Percentiles rank a stretch among this genome's conserved stretches.
These are phyloP conservation scores for Pterula multifida DNA, from an alignment of 1,284 basidiomycete species.

Conservation along the genomic window DNA sequence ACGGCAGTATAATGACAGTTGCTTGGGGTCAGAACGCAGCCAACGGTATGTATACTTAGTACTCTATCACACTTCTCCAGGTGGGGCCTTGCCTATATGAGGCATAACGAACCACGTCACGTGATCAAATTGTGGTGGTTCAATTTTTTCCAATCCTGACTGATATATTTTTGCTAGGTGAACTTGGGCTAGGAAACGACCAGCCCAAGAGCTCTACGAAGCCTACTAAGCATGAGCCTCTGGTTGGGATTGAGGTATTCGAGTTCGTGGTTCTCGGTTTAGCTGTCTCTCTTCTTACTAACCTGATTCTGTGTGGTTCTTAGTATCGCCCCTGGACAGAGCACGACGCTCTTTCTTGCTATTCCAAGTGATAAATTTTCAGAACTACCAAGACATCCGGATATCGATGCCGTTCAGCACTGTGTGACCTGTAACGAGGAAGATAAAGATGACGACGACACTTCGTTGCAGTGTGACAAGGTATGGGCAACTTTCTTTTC, in stretches of 20 bases:
- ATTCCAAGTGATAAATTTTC: slow-evolving; percentile 56
- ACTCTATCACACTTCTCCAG: neutral
- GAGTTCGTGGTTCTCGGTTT: slow-evolving; percentile 58
- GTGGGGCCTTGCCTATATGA: too few relatives aligned
- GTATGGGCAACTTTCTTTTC: slow-evolving; percentile 33
- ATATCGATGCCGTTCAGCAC: slow-evolving; percentile 53
- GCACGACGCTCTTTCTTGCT: slow-evolving; percentile 75
- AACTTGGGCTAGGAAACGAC: slow-evolving; percentile 73
- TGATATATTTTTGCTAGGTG: slow-evolving; percentile 29
- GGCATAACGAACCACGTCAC: too few relatives aligned
- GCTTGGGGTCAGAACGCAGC: slow-evolving; percentile 78
- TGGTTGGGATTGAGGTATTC: slow-evolving; percentile 67
- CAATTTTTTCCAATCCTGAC: neutral
- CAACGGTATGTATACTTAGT: slow-evolving; percentile 37
- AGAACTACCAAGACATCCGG: slow-evolving; percentile 68
- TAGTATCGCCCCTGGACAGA: slow-evolving; percentile 77
- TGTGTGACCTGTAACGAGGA: slow-evolving; percentile 70
- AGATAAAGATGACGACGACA: slow-evolving; percentile 45
- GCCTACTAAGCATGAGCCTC: slow-evolving; percentile 59
- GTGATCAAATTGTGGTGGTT: neutral
- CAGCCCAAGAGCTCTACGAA: slow-evolving; percentile 83
- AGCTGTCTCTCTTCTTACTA: slow-evolving; percentile 1
- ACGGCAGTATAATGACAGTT: slow-evolving; percentile 67
- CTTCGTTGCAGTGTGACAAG: slow-evolving; percentile 79
- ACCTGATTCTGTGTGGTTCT: neutral